Evolutionary conservation across 2,329 filamentous ascomycete genomes (phyloP).

Genomic region (Alternaria solani): DNA sequence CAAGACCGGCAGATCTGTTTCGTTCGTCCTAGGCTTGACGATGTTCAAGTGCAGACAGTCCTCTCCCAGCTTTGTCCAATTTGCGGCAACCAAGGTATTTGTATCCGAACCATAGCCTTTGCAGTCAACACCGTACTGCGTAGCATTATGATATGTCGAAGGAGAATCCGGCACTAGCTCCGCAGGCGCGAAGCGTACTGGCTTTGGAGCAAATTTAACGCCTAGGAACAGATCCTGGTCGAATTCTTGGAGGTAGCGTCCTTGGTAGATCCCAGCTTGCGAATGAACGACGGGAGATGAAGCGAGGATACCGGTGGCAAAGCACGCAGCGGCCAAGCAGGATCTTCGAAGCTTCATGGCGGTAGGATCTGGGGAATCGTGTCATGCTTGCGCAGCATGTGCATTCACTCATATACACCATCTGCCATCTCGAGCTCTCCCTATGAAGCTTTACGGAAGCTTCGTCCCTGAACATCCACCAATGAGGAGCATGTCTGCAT

Average conservation of each 20-base stretch:
- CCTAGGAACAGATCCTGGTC: constrained; percentile 43
- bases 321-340: neutral
- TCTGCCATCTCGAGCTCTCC: neutral
- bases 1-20: constrained; percentile 34
- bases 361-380: neutral
- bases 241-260: constrained; percentile 37
- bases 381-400: neutral
- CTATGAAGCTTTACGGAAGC: neutral
- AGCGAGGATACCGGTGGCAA: neutral
- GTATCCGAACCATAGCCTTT: constrained; percentile 40
- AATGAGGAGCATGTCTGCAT: neutral
- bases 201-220: constrained; percentile 41
- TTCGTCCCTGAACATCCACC: constrained; percentile 1
- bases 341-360: constrained; percentile 9
- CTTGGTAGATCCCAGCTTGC: constrained; percentile 37
- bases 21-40: constrained; percentile 31
- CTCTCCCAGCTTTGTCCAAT: constrained; percentile 39
- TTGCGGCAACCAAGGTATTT: constrained; percentile 27
- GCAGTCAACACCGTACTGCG: constrained; percentile 40
- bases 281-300: constrained; percentile 29
- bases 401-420: constrained; percentile 1
- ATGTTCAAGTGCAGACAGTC: constrained; percentile 59
- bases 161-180: constrained; percentile 25
- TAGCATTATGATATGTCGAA: constrained; percentile 24
- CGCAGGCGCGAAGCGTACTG: constrained; percentile 36